Evolutionary conservation across 2,329 filamentous ascomycete species (phyloP), one percentile per base, ranked within the genome.

Genomic region (Xylaria polymorpha): DNA sequence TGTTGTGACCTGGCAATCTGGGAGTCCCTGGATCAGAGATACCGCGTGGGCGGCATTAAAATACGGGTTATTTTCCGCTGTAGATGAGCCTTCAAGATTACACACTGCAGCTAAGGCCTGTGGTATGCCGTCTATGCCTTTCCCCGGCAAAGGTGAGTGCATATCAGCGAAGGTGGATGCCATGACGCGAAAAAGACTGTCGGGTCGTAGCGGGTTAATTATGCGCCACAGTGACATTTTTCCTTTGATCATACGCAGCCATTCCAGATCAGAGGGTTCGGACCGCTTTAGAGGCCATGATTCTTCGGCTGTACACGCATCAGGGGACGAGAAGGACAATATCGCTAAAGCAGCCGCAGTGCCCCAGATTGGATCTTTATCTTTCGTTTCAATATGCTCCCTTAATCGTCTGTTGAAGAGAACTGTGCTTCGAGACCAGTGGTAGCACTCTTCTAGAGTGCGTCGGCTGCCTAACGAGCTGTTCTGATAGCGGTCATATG

Each of bases 291-390:
- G 41, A 0, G 81, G 81, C 81, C 80, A 82, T 0, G 80, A 74
- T 14, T 79, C 68, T 53, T 79, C 75, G 0, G 78, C 71, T 0
- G 61, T 69, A 56, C 59, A 61, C 1, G 80, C 79, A 53, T 85
- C 81, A 0, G 81, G 77, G 1, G 79, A 80, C 0, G 81, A 77
- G 67, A 85, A 84, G 0, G 79, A 71, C 1, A 84, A 55, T 1
- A 85, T 73, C 1, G 78, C 80, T 0, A 85, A 70, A 8, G 81
- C 79, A 25, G 83, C 81, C 0, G 83, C 83, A 6, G 82, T 83
- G 2, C 77, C 82, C 84, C 84, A 86, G 3, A 85, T 80, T 14
- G 83, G 73, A 68, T 86, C 84, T 50, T 78, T 83, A 20, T 83
- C 81, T 60, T 74, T 66, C 0, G 73, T 50, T 22, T 73, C 51